Evolutionary conservation across 805 yeast species (phyloP).

Genomic region (Saccharomycopsis oosterbeekiorum): DNA sequence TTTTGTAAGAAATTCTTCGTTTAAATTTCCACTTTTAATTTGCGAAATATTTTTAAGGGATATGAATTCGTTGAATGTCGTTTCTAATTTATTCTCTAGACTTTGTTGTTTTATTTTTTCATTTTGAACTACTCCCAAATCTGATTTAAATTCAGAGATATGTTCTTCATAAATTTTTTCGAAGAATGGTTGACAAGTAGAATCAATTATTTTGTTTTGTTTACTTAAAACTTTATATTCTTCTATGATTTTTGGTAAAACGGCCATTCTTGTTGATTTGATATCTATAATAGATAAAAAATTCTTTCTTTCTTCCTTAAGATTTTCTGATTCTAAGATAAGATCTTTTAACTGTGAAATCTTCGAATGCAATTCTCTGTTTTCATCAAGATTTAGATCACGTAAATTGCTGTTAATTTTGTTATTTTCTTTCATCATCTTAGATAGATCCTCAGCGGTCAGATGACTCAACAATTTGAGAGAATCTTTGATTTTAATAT

Average conservation of each 20-base stretch:
- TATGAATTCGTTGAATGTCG: slow-evolving; percentile 25
- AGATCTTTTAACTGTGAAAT: slow-evolving; percentile 30
- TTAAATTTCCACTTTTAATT: slow-evolving; percentile 9
- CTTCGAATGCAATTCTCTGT: slow-evolving; percentile 21
- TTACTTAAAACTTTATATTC: slow-evolving; percentile 30
- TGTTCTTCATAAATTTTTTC: slow-evolving; percentile 34
- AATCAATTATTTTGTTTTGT: not conserved
- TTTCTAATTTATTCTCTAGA: slow-evolving; percentile 32
- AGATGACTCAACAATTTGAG: slow-evolving; percentile 36
- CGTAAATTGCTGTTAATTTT: slow-evolving; percentile 24
- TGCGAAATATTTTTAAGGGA: slow-evolving; percentile 18
- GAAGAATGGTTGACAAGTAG: slow-evolving; percentile 19
- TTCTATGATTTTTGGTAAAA: slow-evolving; percentile 44
- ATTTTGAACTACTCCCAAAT: slow-evolving; percentile 36
- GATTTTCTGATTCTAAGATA: slow-evolving; percentile 23
- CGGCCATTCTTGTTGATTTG: slow-evolving; percentile 36
- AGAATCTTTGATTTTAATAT: slow-evolving; percentile 36
- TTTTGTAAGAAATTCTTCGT: slow-evolving; percentile 26
- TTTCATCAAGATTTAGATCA: slow-evolving; percentile 27
- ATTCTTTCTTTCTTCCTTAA: slow-evolving; percentile 27
- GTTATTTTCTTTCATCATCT: slow-evolving; percentile 26
- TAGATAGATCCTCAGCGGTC: slow-evolving; percentile 21
- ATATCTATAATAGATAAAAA: slow-evolving; percentile 35
- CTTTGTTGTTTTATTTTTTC: slow-evolving; percentile 30
- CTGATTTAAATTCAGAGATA: slow-evolving; percentile 39